A percentile compares a stretch with the other conserved stretches of the same genome.
Conservation (phyloP, 768 basidiomycete genomes). For the Xerocomellus intermedius region DNA sequence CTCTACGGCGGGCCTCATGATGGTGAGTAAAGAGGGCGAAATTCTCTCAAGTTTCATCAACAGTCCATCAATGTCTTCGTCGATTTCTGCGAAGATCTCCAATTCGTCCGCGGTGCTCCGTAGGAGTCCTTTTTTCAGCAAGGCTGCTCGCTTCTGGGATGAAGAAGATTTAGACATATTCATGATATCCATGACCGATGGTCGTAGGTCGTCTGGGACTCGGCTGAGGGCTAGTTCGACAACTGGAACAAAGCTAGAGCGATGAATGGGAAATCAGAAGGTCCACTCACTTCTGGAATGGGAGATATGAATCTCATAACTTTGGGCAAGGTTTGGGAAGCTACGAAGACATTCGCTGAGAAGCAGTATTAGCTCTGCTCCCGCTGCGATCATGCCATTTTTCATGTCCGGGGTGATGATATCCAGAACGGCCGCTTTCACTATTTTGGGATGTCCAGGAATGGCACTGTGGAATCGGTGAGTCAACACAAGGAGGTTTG, state of each 20-base stretch:
- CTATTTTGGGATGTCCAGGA: conserved; percentile 69
- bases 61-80: conserved; percentile 60
- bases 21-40: conserved; percentile 49
- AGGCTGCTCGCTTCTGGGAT: conserved; percentile 65
- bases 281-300: conserved; percentile 65
- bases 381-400: conserved; percentile 63
- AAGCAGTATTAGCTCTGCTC: conserved; percentile 71
- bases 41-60: conserved; percentile 57
- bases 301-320: conserved; percentile 76
- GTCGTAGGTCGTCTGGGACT: conserved; percentile 55
- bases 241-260: conserved; percentile 43
- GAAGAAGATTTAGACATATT: conserved; percentile 61
- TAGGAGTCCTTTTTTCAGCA: conserved; percentile 68
- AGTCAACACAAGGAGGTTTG: conserved; percentile 1
- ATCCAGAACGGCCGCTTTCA: conserved; percentile 78
- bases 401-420: conserved; percentile 75
- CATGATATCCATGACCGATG: conserved; percentile 62
- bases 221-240: conserved; percentile 61
- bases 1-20: conserved; percentile 50
- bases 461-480: conserved; percentile 42
- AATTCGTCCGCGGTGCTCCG: conserved; percentile 71
- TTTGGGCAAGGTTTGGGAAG: conserved; percentile 66
- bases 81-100: conserved; percentile 64
- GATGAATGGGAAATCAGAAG: neutral
- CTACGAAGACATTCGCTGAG: conserved; percentile 63